phyloP scores from a whole-genome alignment of 495 filamentous ascomycete genomes.

The Neurospora sp. region DNA sequence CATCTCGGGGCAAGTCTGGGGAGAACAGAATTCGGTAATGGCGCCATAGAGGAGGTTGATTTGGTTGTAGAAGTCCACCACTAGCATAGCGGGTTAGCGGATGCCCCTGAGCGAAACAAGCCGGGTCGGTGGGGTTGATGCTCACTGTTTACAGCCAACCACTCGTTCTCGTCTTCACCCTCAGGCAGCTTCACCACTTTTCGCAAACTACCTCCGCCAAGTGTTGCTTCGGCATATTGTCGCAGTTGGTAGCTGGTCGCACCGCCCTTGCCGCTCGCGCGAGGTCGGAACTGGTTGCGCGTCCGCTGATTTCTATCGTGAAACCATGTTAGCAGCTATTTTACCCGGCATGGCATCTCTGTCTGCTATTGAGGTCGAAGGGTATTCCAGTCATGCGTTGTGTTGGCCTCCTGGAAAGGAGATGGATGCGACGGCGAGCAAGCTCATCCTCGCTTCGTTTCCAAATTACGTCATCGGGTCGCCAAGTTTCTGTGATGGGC shows the following conservation, averaged over 20 bases:
- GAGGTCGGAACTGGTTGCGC: constrained; percentile 83
- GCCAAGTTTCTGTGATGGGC: constrained; percentile 2
- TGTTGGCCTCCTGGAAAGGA: background rate
- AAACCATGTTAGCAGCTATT: constrained; percentile 14
- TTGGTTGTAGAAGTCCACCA: constrained; percentile 99
- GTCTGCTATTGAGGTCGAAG: background rate
- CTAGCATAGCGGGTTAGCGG: constrained; percentile 33
- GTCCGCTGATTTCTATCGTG: constrained; percentile 71
- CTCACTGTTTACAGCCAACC: constrained; percentile 91
- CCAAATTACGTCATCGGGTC: background rate
- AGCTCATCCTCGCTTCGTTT: background rate
- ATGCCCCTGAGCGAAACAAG: background rate
- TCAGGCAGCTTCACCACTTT: constrained; percentile 96
- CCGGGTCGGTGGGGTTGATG: background rate
- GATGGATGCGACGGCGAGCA: background rate
- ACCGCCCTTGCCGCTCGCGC: constrained; percentile 70
- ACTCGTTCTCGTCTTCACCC: constrained; percentile 94
- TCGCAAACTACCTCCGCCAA: constrained; percentile 86
- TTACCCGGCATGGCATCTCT: background rate
- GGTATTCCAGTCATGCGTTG: background rate
- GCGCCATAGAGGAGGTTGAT: constrained; percentile 98
- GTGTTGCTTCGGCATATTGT: constrained; percentile 94
- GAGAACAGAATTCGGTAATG: constrained; percentile 98
- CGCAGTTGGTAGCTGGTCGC: constrained; percentile 91
- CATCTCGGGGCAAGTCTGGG: constrained; percentile 95